Evolutionary conservation across 2,329 filamentous ascomycete genomes (phyloP), one percentile per base, ranked within the genome.

Genomic region (Rhinocladiella similis): DNA sequence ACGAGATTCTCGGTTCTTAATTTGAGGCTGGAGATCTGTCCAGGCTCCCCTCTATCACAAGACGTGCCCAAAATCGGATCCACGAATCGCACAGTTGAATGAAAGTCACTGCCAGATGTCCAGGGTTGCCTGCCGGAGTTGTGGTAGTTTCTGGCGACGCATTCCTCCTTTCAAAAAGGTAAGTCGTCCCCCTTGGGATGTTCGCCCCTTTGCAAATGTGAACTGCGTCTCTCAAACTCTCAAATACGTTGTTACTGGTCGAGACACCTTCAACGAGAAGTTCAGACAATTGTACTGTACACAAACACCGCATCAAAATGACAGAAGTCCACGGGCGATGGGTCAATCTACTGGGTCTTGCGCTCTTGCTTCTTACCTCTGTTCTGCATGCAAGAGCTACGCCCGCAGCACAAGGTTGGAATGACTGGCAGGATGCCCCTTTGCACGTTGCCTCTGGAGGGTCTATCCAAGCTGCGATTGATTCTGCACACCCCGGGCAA

Each of bases 401-500:
- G 10, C 10, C 6, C 10, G 10, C 29, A 7, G 10, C 29, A 12
- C 29, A 3, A 33, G 29, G 29, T 9, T 33, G 29, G 29, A 33
- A 33, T 43, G 47, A 42, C 39, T 46, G 53, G 47, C 48, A 56
- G 7, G 42, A 41, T 48, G 48, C n/a, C 13, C 19, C 43, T 4
- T 39, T 52, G 18, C 63, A 54, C 20, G 59, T 62, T 33, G 46
- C 25, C 3, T 20, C 56, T 27, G 59, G 57, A 5, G 27, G 60
- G 43, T 60, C 59, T 7, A 62, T 60, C 20, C 59, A 62, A 50
- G 47, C 49, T 12, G 59, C 59, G 2, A 54, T 62, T 36, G 43
- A 52, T 43, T n/a, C 53, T 12, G 56, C 59, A 16, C 35, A 56
- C 14, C 39, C 56, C 14, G 59, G 59, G 19, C 42, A 50, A n/a